phyloP scores from a whole-genome alignment of 2,329 filamentous ascomycete species.

The Anthostomella pinea region DNA sequence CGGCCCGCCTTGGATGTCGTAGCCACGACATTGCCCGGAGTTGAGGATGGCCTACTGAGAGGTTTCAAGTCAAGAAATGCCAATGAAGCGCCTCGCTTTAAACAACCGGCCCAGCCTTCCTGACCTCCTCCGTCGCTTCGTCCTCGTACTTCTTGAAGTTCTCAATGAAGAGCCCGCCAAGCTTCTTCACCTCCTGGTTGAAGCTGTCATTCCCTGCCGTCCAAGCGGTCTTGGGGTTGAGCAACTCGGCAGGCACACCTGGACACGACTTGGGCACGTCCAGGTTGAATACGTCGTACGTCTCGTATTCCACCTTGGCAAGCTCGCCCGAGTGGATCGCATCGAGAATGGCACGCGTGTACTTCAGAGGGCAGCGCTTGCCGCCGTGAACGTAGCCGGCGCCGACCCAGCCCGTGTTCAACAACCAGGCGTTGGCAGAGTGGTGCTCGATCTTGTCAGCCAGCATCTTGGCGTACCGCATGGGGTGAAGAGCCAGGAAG shows the following conservation, averaged over 20 bases:
- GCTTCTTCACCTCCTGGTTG: conserved; percentile 83
- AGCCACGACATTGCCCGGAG: conserved; percentile 9
- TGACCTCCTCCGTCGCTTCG: conserved; percentile 77
- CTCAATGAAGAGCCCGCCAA: conserved; percentile 84
- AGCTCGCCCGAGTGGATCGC: conserved; percentile 97
- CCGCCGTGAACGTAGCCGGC: conserved; percentile 83
- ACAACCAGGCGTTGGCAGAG: conserved; percentile 94
- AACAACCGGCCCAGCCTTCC: conserved; percentile 59
- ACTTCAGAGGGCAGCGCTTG: conserved; percentile 97
- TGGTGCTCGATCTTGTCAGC: conserved; percentile 96
- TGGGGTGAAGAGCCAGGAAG: conserved; percentile 97
- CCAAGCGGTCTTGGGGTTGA: conserved; percentile 95
- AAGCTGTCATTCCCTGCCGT: conserved; percentile 79
- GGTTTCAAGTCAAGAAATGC: conserved; percentile 8
- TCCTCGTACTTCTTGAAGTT: conserved; percentile 97
- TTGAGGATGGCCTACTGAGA: conserved; percentile 23
- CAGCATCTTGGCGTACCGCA: conserved; percentile 98
- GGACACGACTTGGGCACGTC: conserved; percentile 90
- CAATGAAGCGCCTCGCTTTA: conserved; percentile 21
- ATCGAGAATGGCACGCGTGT: conserved; percentile 97
- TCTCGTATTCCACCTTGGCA: conserved; percentile 89
- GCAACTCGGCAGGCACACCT: conserved; percentile 82
- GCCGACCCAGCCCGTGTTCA: conserved; percentile 74
- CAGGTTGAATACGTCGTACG: conserved; percentile 94
- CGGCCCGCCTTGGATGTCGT: conserved; percentile 18